Evolutionary conservation across 1,284 basidiomycete genomes (phyloP), one percentile per base, ranked within the genome.

Genomic region (Leccinum variabile): DNA sequence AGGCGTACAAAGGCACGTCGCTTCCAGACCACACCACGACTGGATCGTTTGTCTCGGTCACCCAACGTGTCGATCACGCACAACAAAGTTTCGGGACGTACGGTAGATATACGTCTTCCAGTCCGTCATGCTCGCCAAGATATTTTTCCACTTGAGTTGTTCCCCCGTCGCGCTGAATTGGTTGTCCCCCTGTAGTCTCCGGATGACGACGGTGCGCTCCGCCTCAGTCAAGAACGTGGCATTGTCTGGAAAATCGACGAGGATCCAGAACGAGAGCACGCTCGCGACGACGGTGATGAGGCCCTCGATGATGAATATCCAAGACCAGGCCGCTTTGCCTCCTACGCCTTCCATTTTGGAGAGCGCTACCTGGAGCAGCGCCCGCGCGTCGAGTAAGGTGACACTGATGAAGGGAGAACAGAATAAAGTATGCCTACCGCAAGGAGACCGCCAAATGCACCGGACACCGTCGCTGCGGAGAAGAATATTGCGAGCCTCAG

Each of bases 171-270:
- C 25, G 25, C 25, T 25, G 25, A 25, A 25, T 25, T 25, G 25
- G 68, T 85, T 82, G 71, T 91, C 89, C n/a, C 74, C 73, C 73
- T 91, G 87, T 39, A 92, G 78, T 22, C 89, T 79, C 18, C 84
- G 80, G 61, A 92, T 80, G 57, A 92, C 81, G 33, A 88, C 80
- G 3, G 84, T 87, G 28, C 89, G 79, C 76, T 94, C 92, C 2
- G 77, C 79, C 66, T 89, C 87, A 30, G 80, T 82, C 18, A 94
- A 80, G 78, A 92, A 92, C 67, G 83, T 90, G 52, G 91, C 91
- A 0, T 84, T 89, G 69, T 91, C 89, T 5, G 90, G 91, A 77
- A 93, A 93, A 75, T 93, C 91, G 70, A 89, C 85, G 64, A 92
- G 85, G 67, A 92, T 84, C 82, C 84, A 92, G 79, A 87, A 92